Conservation (phyloP, 192 early-diverging fungal species). For the Gonapodya prolifera region DNA sequence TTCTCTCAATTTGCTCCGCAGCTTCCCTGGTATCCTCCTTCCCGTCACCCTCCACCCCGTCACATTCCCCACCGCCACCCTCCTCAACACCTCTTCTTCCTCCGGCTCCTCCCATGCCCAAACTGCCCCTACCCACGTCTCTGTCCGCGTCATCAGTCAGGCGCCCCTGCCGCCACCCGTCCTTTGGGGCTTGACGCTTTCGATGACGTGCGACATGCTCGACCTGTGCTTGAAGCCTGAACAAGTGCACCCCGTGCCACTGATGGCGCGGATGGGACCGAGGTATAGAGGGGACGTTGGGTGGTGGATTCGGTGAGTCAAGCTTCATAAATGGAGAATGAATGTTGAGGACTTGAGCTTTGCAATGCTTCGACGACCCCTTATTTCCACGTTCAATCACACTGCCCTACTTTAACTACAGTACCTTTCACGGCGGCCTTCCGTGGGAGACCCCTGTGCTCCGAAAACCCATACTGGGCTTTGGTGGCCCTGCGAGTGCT, state of each 20-base stretch:
- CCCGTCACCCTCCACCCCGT: not conserved
- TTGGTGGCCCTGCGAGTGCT: not conserved
- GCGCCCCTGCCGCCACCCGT: not conserved
- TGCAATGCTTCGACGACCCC: too few species aligned
- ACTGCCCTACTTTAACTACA: too few species aligned
- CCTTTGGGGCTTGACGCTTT: constrained; percentile 1
- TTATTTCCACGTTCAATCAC: too few species aligned
- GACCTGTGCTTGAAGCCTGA: not conserved
- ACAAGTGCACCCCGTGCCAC: not conserved
- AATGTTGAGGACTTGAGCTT: too few species aligned
- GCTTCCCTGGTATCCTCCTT: not conserved
- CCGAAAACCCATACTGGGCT: not conserved
- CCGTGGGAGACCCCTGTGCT: not conserved
- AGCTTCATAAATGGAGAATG: too few species aligned
- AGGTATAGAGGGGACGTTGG: not conserved
- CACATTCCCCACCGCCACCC: not conserved
- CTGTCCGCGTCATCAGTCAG: not conserved
- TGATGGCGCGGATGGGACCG: not conserved
- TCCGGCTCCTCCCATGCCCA: not conserved
- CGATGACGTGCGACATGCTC: not conserved
- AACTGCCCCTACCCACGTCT: not conserved
- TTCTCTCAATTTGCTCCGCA: not conserved
- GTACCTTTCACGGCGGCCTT: not conserved
- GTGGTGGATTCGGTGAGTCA: not conserved
- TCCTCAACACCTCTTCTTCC: too few species aligned